Conservation (phyloP, 805 yeast genomes). For the Kodamaea kakaduensis region DNA sequence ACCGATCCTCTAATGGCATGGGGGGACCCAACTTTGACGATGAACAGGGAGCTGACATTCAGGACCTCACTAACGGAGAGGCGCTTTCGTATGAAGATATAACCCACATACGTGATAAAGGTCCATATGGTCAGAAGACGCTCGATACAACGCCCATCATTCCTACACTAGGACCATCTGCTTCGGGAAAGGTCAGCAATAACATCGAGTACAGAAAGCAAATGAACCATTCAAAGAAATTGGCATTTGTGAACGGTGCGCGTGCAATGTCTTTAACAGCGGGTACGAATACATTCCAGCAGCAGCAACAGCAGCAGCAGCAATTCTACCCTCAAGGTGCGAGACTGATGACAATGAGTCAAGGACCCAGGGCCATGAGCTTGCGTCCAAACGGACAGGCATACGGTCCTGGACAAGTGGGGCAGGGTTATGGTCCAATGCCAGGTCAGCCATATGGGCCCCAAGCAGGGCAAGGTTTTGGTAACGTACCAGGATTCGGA, state of each 20-base stretch:
- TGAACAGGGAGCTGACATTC: constrained; percentile 34
- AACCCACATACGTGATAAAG: constrained; percentile 59
- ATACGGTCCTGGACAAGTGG: not conserved
- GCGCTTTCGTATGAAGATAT: constrained; percentile 61
- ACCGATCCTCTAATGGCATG: constrained; percentile 25
- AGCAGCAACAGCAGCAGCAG: constrained; percentile 9
- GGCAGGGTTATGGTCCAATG: constrained; percentile 2
- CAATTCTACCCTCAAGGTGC: constrained; percentile 4
- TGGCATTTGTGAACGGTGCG: constrained; percentile 46
- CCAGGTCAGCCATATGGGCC: too few species aligned
- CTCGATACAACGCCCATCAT: constrained; percentile 69
- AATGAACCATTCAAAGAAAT: constrained; percentile 63
- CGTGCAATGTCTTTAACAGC: constrained; percentile 41
- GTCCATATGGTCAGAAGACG: constrained; percentile 50
- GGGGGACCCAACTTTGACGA: constrained; percentile 25
- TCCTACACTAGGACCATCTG: constrained; percentile 50
- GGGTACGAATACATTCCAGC: constrained; percentile 29
- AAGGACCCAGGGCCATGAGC: constrained; percentile 12
- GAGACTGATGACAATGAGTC: constrained; percentile 5
- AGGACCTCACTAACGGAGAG: constrained; percentile 32
- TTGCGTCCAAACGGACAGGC: constrained; percentile 1
- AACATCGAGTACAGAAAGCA: constrained; percentile 67
- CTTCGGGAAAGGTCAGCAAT: constrained; percentile 21
- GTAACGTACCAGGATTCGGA: not conserved
- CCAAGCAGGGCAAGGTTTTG: constrained; percentile 1